These are phyloP conservation scores for Mortierella polycephala DNA, from an alignment of 371 early-diverging fungal species.

Conservation along the genomic window DNA sequence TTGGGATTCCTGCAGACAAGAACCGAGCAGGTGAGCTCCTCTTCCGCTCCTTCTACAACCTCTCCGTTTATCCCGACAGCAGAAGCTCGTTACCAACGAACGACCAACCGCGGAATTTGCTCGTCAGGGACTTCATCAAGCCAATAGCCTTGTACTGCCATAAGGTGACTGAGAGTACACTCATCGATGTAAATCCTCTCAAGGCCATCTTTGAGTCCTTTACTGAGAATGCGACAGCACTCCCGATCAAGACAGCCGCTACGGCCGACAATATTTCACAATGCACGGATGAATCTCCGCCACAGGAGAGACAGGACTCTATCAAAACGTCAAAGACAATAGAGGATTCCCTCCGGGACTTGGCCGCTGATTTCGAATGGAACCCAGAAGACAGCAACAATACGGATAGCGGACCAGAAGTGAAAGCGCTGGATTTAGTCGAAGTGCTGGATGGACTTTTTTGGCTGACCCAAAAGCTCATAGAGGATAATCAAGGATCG, in stretches of 20 bases:
- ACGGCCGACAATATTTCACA: not conserved
- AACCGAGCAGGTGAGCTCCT: constrained; percentile 20
- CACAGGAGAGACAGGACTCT: constrained; percentile 3
- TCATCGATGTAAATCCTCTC: constrained; percentile 21
- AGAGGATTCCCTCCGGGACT: constrained; percentile 36
- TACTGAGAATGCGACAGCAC: constrained; percentile 9
- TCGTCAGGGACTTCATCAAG: constrained; percentile 34
- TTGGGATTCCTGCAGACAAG: constrained; percentile 20
- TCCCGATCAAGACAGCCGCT: not conserved
- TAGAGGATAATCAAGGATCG: not conserved
- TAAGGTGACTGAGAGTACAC: constrained; percentile 11
- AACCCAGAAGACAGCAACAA: constrained; percentile 36
- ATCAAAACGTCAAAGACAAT: constrained; percentile 30
- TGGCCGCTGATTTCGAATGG: constrained; percentile 43
- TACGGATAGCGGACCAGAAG: constrained; percentile 19
- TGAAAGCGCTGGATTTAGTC: constrained; percentile 34
- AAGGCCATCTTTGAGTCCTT: constrained; percentile 48
- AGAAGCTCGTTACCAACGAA: constrained; percentile 1
- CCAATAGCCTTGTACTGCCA: constrained; percentile 49
- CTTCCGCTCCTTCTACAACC: constrained; percentile 47
- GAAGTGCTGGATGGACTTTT: constrained; percentile 34
- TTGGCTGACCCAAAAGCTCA: constrained; percentile 26
- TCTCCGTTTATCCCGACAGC: constrained; percentile 31
- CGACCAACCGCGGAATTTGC: constrained; percentile 7
- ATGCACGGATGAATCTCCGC: not conserved